Base-by-base conservation (phyloP, 345 rosid genomes). In the Eucalyptus sp. region DNA sequence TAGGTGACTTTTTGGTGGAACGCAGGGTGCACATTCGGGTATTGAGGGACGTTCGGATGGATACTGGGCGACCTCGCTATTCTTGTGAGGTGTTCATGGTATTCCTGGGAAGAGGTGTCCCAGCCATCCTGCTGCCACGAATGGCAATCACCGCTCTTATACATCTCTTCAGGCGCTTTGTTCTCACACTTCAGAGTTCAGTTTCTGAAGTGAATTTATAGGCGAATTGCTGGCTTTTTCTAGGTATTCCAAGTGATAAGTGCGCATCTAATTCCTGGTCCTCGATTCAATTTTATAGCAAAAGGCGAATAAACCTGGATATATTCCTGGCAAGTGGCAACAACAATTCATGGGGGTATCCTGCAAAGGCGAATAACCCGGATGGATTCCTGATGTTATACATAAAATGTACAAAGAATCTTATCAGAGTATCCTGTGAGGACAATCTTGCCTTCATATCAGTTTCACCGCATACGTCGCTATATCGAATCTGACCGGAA, bases 21-120 rank as follows among this genome's bases (percentile, higher is more conserved):
- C 87, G 48, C 90, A 76, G 79, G 88, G 92, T 89, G 90, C 37
- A 92, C 92, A 33, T 14, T 91, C 2, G 96, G 96, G 92, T 94
- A 94, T 20, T 89, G 93, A 43, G 95, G 92, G 22, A 86, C 88
- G 80, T 89, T 94, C 12, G 88, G 86, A 41, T 91, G 87, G 37
- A 90, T 43, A 56, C 89, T 93, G 15, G 95, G 89, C 89, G 7
- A 79, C 91, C 91, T 90, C 24, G 90, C 86, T 25, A 92, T 66
- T 44, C 8, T 84, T 3, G 93, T 15, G 25, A 93, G 7, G 76
- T 93, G 93, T 16, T 84, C 84, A 87, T 91, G 90, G 93, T 91
- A 92, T 31, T 94, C 96, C 2, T 52, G 16, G 87, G 94, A 89
- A 16, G 91, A 84, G 22, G 89, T 88, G 51, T 64, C 90, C 93